Percentiles rank a stretch among this genome's conserved stretches.
These are phyloP conservation scores for Plasmodium coatneyi DNA, from an alignment of 169 alveolate species.

Conservation along the genomic window DNA sequence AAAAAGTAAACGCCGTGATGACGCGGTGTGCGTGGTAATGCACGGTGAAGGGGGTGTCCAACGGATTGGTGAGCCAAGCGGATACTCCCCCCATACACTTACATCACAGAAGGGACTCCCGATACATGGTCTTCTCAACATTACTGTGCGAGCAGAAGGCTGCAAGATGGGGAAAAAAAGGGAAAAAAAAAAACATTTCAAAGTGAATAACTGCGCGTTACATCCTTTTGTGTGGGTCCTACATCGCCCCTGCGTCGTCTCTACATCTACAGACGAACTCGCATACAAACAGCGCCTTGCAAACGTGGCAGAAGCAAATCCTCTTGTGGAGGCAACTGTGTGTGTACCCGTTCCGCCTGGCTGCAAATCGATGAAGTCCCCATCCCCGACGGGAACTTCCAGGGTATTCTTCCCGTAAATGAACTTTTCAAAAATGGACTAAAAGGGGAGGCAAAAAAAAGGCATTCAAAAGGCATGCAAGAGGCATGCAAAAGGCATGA, in stretches of 20 bases:
- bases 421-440: slow-evolving; percentile 67
- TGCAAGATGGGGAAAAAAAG: not conserved
- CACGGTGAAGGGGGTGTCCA: not conserved
- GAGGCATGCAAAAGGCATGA: not conserved
- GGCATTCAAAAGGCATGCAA: not conserved
- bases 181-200: not conserved
- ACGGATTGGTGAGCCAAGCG: not conserved
- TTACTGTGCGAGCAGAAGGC: slow-evolving; percentile 63
- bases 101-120: slow-evolving; percentile 31
- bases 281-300: not conserved
- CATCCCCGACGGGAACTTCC: slow-evolving; percentile 32
- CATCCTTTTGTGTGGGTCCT: not conserved
- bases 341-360: slow-evolving; percentile 69
- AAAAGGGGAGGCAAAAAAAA: not conserved
- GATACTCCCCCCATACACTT: not conserved
- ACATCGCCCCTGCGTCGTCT: not conserved
- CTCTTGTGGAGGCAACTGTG: not conserved
- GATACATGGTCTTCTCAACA: slow-evolving; percentile 48
- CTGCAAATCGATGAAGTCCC: slow-evolving; percentile 43
- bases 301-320: not conserved
- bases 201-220: not conserved
- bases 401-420: slow-evolving; percentile 37
- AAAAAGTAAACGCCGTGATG: not conserved
- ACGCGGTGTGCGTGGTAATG: not conserved
- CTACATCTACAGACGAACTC: not conserved